These are phyloP conservation scores for Puccinia hordei DNA, from an alignment of 1,284 basidiomycete species.

Conservation along the genomic window DNA sequence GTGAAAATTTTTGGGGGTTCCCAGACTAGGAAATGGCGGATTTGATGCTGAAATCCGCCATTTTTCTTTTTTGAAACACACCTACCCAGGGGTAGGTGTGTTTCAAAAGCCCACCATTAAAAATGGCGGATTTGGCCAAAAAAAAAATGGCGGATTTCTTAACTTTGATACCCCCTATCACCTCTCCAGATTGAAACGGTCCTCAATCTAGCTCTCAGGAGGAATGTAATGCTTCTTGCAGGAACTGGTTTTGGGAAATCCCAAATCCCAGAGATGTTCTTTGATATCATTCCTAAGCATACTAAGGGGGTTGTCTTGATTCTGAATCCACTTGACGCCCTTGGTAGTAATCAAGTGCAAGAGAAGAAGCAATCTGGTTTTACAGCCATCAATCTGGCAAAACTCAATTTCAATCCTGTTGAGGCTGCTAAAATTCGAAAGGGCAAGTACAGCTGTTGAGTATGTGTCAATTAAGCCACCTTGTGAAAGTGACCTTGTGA, in stretches of 20 bases:
- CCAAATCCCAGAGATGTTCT: neutral
- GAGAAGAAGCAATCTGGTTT: neutral
- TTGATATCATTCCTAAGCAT: neutral
- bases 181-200: neutral
- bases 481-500: no score
- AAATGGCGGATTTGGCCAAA: no score
- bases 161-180: no score
- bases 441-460: neutral
- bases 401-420: neutral
- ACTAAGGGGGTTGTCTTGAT: neutral
- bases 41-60: no score
- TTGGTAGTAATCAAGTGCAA: neutral
- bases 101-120: no score
- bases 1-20: no score
- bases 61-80: no score
- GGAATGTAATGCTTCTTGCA: neutral
- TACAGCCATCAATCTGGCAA: slow-evolving; percentile 1
- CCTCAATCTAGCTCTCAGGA: neutral
- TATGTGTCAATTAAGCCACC: no score
- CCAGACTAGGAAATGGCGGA: no score
- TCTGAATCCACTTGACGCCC: neutral
- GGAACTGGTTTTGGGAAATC: slow-evolving; percentile 8
- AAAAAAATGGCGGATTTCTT: no score
- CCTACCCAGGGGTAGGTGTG: no score
- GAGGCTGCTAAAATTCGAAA: neutral